Evolutionary conservation across 2,329 filamentous ascomycete species (phyloP).

Genomic region (Botryosphaeria agaves): DNA sequence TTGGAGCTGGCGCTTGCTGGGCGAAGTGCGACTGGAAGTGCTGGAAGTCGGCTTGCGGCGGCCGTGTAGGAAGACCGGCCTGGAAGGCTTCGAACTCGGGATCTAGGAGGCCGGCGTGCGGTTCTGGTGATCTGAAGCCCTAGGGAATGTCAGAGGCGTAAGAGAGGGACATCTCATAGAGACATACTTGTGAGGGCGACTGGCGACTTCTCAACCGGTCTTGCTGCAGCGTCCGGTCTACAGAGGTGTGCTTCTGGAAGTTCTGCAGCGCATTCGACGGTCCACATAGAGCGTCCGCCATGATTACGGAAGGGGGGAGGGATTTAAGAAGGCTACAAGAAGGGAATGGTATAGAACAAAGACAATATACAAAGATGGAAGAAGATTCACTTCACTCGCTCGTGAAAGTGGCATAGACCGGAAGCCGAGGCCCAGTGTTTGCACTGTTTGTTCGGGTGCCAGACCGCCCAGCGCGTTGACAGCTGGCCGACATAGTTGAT

Average conservation of each 20-base stretch:
- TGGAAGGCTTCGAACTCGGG: slow-evolving; percentile 56
- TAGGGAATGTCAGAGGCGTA: slow-evolving; percentile 14
- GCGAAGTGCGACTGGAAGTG: slow-evolving; percentile 17
- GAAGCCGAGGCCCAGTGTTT: no score
- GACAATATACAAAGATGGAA: no score
- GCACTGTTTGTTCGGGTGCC: no score
- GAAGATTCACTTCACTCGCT: no score
- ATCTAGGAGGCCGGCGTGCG: slow-evolving; percentile 38
- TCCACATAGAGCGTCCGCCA: slow-evolving; percentile 54
- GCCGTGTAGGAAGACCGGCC: slow-evolving; percentile 24
- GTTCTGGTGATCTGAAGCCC: slow-evolving; percentile 44
- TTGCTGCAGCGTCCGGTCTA: slow-evolving; percentile 55
- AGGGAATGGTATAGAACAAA: no score
- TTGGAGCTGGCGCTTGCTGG: slow-evolving; percentile 16
- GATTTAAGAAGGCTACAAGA: no score
- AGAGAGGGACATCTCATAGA: slow-evolving; percentile 1
- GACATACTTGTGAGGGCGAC: slow-evolving; percentile 36
- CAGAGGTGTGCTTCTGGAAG: slow-evolving; percentile 51
- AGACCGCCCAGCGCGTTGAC: no score
- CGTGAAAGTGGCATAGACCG: no score
- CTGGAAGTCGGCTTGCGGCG: slow-evolving; percentile 20
- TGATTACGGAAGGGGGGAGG: slow-evolving; percentile 23
- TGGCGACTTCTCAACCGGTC: slow-evolving; percentile 44
- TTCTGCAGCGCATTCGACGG: slow-evolving; percentile 60
- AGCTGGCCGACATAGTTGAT: no score